Conservation (phyloP, 148 eudicot genomes). For the Tetragonia tetragonoides region DNA sequence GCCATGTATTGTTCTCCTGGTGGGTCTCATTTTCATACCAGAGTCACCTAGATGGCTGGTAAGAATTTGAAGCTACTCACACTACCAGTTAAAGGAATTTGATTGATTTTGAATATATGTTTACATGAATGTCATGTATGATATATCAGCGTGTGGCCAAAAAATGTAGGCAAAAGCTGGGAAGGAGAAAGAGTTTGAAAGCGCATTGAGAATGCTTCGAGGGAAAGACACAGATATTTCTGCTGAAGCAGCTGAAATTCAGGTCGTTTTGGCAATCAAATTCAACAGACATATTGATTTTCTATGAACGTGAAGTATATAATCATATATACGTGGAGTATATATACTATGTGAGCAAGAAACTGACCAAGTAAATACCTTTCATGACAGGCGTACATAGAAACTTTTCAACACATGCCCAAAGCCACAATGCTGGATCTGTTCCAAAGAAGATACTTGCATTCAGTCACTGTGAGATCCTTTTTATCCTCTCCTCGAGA, state of each 20-base stretch:
- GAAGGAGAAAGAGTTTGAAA: conserved; percentile 13
- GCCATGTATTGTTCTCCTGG: conserved; percentile 20
- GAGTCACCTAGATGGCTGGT: conserved; percentile 34
- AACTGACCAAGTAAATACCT: neutral
- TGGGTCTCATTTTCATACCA: conserved; percentile 23
- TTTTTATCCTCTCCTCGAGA: neutral
- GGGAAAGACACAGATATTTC: conserved; percentile 27
- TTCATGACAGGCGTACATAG: conserved; percentile 19
- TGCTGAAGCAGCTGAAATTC: conserved; percentile 21
- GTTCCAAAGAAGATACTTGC: conserved; percentile 22
- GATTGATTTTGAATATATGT: no score
- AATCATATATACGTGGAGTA: no score
- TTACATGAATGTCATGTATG: no score
- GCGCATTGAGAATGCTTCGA: conserved; percentile 21
- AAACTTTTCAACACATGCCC: conserved; percentile 22
- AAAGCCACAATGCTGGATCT: conserved; percentile 26
- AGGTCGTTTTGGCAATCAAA: neutral
- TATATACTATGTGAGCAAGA: neutral
- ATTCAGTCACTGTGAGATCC: conserved; percentile 20
- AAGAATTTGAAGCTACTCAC: neutral
- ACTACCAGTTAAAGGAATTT: neutral
- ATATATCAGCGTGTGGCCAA: neutral
- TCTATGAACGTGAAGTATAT: neutral
- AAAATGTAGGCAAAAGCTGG: conserved; percentile 26
- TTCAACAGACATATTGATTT: neutral